Evolutionary conservation across 2,329 filamentous ascomycete species (phyloP), one percentile per base, ranked within the genome.

Genomic region (Zymoseptoria brevis): DNA sequence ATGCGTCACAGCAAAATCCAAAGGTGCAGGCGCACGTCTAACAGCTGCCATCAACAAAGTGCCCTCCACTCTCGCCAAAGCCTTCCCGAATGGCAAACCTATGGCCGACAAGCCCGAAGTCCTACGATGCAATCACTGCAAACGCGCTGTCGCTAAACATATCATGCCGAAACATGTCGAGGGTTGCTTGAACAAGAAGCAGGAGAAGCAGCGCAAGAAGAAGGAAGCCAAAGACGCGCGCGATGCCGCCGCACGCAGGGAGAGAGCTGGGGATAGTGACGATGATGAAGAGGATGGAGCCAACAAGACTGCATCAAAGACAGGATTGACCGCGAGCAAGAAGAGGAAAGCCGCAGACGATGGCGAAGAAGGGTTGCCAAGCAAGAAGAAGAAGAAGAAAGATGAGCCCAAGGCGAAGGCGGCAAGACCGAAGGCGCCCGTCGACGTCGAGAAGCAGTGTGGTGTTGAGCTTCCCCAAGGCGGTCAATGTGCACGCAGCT

Each of bases 371-470:
- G 91, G 91, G 73, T 87, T 83, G 9, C 86, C 88, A 1, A 93
- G 91, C 75, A 83, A 85, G 62, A 95, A 95, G 79, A 96, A 95
- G 79, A 95, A 96, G 79, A 72, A 72, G 62, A 73, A 73, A 56
- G 69, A 71, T 30, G 69, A 71, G 21, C 60, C 64, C 4, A 74
- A 73, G 56, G 61, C 87, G 9, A 96, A 95, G 74, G 80, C 83
- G 1, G 81, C 88, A 0, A 94, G 94, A 68, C 87, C 88, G 0
- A 96, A 94, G 79, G 90, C 90, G 0, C 91, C 91, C 2, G 91
- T 96, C 51, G 91, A 96, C 73, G 91, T 96, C 21, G 91, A 96
- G 76, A 85, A 89, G 67, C 91, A 96, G 75, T 96, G 91, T 70
- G 91, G 91, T 80, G 91, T 96, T 35, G 81, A 87, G 54, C 79